Conservation (phyloP, 2,329 filamentous ascomycete genomes). For the Coniosporium tulheliwenetii region DNA sequence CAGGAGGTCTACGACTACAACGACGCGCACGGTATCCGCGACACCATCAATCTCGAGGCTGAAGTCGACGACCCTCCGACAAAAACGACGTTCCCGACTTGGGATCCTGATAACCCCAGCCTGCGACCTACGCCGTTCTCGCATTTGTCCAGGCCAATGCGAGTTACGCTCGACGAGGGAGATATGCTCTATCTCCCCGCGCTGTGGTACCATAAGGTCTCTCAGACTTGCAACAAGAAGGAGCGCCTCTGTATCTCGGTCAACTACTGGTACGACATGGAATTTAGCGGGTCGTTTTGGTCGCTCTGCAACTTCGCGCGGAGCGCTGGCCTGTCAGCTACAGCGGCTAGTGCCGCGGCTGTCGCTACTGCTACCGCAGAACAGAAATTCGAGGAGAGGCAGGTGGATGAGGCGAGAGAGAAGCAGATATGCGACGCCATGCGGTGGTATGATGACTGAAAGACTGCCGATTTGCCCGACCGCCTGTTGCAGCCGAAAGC, state of each 20-base stretch:
- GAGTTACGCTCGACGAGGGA: constrained; percentile 53
- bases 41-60: constrained; percentile 9
- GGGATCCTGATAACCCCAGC: constrained; percentile 52
- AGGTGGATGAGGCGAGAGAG: too few species aligned
- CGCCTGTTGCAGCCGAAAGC: too few species aligned
- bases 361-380: too few species aligned
- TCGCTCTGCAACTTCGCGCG: constrained; percentile 39
- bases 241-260: constrained; percentile 64
- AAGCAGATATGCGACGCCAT: too few species aligned
- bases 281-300: constrained; percentile 56
- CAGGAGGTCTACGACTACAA: constrained; percentile 6
- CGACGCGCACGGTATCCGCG: neutral
- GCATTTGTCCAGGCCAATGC: constrained; percentile 40
- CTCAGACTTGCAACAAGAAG: constrained; percentile 44
- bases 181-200: constrained; percentile 74
- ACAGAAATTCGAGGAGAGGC: too few species aligned
- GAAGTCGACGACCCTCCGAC: constrained; percentile 21
- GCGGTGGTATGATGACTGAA: too few species aligned
- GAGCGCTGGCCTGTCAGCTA: constrained; percentile 8
- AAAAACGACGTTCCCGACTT: constrained; percentile 51
- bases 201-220: constrained; percentile 77
- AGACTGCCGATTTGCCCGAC: too few species aligned
- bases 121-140: constrained; percentile 42
- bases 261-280: constrained; percentile 82
- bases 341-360: neutral